These are phyloP conservation scores for Aquanectria penicillioides DNA, from an alignment of 2,329 filamentous ascomycete species.

Conservation along the genomic window DNA sequence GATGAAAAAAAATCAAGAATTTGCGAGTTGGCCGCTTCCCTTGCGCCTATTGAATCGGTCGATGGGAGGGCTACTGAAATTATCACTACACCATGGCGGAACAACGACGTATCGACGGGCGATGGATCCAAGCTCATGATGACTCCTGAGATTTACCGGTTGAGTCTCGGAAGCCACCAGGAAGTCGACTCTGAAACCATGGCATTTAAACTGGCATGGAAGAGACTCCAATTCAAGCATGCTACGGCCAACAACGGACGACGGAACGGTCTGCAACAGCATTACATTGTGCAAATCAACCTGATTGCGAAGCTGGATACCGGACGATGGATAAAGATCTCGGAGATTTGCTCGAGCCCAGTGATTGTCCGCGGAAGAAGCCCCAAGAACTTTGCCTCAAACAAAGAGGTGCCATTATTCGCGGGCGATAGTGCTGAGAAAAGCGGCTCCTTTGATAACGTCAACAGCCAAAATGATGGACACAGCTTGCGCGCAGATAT, in stretches of 20 bases:
- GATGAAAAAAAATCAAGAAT: conserved; percentile 82
- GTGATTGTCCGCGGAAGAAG: conserved; percentile 94
- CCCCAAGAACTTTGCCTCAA: conserved; percentile 91
- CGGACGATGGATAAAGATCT: conserved; percentile 76
- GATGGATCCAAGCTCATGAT: conserved; percentile 63
- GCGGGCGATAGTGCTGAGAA: conserved; percentile 68
- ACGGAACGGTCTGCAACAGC: conserved; percentile 92
- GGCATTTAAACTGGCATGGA: conserved; percentile 89
- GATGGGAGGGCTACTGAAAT: conserved; percentile 93
- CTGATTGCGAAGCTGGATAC: conserved; percentile 78
- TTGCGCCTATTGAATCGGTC: conserved; percentile 89
- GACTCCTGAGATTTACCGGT: conserved; percentile 62
- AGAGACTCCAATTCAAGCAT: conserved; percentile 92
- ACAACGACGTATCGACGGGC: conserved; percentile 71
- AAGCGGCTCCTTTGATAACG: conserved; percentile 32
- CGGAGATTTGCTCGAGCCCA: conserved; percentile 87
- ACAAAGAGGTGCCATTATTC: conserved; percentile 89
- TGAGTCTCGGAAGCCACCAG: conserved; percentile 67
- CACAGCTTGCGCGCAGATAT: background rate
- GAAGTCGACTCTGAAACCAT: conserved; percentile 83
- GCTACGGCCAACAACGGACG: conserved; percentile 96
- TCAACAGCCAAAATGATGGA: background rate
- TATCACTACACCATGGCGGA: conserved; percentile 95
- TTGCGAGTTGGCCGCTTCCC: conserved; percentile 80
- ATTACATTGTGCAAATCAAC: conserved; percentile 89